Evolutionary conservation across 192 early-diverging fungal genomes (phyloP).

Genomic region (Cladochytrium replicatum): DNA sequence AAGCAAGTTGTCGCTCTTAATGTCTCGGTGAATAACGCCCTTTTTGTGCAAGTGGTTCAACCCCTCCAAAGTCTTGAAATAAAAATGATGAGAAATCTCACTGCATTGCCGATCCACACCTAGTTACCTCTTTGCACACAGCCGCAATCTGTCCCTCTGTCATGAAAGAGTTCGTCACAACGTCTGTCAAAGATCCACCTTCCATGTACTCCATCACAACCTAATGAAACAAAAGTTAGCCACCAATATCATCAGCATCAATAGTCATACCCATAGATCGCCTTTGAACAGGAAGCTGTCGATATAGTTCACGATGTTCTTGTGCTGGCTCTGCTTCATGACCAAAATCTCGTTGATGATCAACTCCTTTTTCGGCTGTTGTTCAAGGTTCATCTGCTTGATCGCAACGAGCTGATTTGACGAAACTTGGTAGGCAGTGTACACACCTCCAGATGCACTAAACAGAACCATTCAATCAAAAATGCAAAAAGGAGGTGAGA

Average conservation of each 20-base stretch:
- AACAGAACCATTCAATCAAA: constrained; percentile 3
- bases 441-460: constrained; percentile 92
- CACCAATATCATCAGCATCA: background rate
- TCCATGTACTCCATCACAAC: constrained; percentile 91
- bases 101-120: constrained; percentile 1
- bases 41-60: constrained; percentile 52
- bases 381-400: constrained; percentile 93
- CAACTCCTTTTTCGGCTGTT: constrained; percentile 92
- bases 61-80: constrained; percentile 42
- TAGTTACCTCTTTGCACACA: constrained; percentile 76
- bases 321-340: constrained; percentile 40
- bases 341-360: constrained; percentile 76
- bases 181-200: constrained; percentile 76
- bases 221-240: constrained; percentile 6
- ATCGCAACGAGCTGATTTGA: constrained; percentile 72
- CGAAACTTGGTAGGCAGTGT: constrained; percentile 60
- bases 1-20: constrained; percentile 59
- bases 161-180: constrained; percentile 68
- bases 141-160: constrained; percentile 91
- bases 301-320: constrained; percentile 79
- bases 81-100: constrained; percentile 9
- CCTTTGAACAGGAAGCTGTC: constrained; percentile 66
- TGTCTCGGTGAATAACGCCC: constrained; percentile 63
- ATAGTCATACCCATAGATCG: constrained; percentile 59
- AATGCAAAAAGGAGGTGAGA: constrained; percentile 1